Evolutionary conservation across 2,329 filamentous ascomycete species (phyloP), one percentile per base, ranked within the genome.

Genomic region (Didymellaceae sp.): DNA sequence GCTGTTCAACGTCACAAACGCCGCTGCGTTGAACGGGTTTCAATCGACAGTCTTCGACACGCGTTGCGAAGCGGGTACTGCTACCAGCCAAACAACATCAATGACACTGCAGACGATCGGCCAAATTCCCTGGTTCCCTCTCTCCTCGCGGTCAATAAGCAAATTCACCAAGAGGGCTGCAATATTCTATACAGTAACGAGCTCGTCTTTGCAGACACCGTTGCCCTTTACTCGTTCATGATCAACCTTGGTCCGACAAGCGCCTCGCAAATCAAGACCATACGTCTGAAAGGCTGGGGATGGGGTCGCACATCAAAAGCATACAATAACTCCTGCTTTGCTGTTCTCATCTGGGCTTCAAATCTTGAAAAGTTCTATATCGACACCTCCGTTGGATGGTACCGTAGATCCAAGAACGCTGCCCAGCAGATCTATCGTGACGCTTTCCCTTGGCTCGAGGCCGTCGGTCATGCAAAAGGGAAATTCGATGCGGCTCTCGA

Each of bases 401-500:
- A 47, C 6, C 10, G 32, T 6, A 20, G 41, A 0, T 10, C 54
- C 0, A 57, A 57, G 25, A 8, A 30, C 6, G 44, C 57, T 5
- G 71, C 71, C 1, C 61, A 59, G 8, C 61, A 66, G 18, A 40
- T 74, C 24, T 75, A 72, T 38, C 72, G 70, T 7, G 65, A 73
- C 34, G 69, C 62, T 0, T 71, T 72, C 22, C 61, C 65, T 4
- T 74, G 70, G 70, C 53, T 75, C 6, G 72, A 75, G 33, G 66
- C 65, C 0, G 55, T 72, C 8, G 70, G 61, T 2, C 37, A 40
- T 9, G 59, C 58, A 3, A 70, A 61, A 35, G 63, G 66, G 2
- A 64, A 56, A 21, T 14, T 48, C 3, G 70, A 72, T 46, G 70
- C 65, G 6, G 71, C 61, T 1, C 33, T 73, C 4, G 61, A 71